Conservation (phyloP, 441 rosid genomes). For the Geranium incanum region DNA sequence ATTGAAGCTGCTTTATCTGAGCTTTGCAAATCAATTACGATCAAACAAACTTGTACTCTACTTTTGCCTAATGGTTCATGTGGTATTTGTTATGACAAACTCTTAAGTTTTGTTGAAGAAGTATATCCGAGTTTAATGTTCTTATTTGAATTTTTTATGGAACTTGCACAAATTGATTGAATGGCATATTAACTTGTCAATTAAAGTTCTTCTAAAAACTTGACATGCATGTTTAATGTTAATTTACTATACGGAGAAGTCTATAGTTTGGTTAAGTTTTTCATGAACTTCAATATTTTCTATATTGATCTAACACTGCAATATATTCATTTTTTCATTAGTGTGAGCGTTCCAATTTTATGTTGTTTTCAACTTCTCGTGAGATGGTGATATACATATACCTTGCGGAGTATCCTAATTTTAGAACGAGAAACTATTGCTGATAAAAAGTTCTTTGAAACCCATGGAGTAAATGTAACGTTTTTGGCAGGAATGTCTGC, state of each 20-base stretch:
- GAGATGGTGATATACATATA: too few species aligned
- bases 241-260: background rate
- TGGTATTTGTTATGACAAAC: background rate
- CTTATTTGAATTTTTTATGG: background rate
- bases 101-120: background rate
- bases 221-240: background rate
- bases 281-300: background rate
- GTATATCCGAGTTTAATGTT: background rate
- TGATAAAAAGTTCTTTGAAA: background rate
- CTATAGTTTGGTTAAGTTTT: background rate
- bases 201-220: background rate
- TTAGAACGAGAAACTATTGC: background rate
- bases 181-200: background rate
- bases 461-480: constrained; percentile 2
- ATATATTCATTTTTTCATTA: background rate
- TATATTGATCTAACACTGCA: constrained; percentile 1
- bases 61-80: background rate
- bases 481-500: background rate
- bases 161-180: background rate
- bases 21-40: background rate
- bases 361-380: constrained; percentile 2
- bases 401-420: too few species aligned
- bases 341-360: constrained; percentile 1
- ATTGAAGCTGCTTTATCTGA: background rate
- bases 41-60: background rate